Evolutionary conservation across 139 green algal genomes (phyloP), one percentile per base, ranked within the genome.

Genomic region (Mesotaenium endlicherianum): DNA sequence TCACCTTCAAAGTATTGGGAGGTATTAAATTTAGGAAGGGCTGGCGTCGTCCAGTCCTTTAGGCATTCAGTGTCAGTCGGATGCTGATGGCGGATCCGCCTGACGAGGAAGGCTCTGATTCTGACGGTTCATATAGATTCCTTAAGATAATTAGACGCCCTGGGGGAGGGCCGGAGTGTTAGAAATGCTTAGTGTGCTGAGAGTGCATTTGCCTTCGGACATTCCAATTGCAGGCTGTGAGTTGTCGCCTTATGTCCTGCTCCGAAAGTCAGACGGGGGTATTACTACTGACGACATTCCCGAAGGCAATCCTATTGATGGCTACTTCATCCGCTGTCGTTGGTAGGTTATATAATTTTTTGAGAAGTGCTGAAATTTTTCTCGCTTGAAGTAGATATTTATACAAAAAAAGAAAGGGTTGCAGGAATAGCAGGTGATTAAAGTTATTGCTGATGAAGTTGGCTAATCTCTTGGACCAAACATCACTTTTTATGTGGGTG

Each of bases 281-380:
- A 90, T 92, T 8, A 92, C 88, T 68, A 92, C 93, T 40, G 93
- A 97, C 30, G 93, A 98, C 81, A 86, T 97, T 38, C 89, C 93
- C 0, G 89, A 95, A 70, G 92, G 95, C 72, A 93, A 92, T 3
- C 78, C 88, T n/a, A 67, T 81, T 5, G 91, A 95, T 17, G 90
- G 81, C 59, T 82, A 90, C 42, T 97, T 92, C 89, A 80, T 98
- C 39, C 92, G 93, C 42, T 94, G 88, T 43, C 84, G 94, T 16
- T 98, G 95, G 95, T 91, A 40, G 14, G 41, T 44, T 45, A 17
- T 17, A 31, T 60, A 20, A 60, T 20, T 60, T 60, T 2, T 17
- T 60, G 1, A 20, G n/a, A 60, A 31, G 50, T 31, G 2, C n/a
- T 60, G 50, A 60, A 17, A 31, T 60, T 60, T n/a, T n/a, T n/a